A percentile compares a stretch with the other conserved stretches of the same genome.
Conservation (phyloP, 176 grass and related monocot species). For the Calamus simplicifolius region DNA sequence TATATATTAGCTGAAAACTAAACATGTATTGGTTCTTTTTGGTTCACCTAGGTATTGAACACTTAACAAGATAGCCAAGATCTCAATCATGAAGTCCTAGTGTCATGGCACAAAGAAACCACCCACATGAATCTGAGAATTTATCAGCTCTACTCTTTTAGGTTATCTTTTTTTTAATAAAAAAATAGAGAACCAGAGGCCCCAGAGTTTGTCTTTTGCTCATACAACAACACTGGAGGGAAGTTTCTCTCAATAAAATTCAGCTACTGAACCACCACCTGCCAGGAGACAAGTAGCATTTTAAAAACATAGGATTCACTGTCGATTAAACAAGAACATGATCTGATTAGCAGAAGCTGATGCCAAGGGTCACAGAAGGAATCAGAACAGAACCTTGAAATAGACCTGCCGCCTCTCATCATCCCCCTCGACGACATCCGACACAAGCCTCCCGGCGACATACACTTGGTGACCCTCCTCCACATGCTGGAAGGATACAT, state of each 20-base stretch:
- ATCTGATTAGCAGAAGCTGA: too few relatives aligned
- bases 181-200: constrained; percentile 35
- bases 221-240: constrained; percentile 50
- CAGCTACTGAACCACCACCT: constrained; percentile 81
- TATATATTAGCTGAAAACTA: too few relatives aligned
- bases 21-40: too few relatives aligned
- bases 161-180: background rate
- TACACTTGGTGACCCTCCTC: constrained; percentile 58
- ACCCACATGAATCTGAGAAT: too few relatives aligned
- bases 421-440: constrained; percentile 54
- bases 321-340: too few relatives aligned
- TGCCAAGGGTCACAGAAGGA: background rate
- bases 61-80: too few relatives aligned
- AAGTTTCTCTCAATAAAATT: constrained; percentile 59
- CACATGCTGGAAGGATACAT: constrained; percentile 65
- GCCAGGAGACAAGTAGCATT: constrained; percentile 1
- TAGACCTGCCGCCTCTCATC: constrained; percentile 53
- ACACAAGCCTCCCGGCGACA: constrained; percentile 82
- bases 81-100: too few relatives aligned
- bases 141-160: too few relatives aligned
- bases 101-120: too few relatives aligned
- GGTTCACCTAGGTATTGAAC: too few relatives aligned
- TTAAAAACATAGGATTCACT: too few relatives aligned
- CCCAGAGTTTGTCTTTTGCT: constrained; percentile 33
- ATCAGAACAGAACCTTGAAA: constrained; percentile 55